Conservation (phyloP, 345 rosid species). For the Populus pruinosa region DNA sequence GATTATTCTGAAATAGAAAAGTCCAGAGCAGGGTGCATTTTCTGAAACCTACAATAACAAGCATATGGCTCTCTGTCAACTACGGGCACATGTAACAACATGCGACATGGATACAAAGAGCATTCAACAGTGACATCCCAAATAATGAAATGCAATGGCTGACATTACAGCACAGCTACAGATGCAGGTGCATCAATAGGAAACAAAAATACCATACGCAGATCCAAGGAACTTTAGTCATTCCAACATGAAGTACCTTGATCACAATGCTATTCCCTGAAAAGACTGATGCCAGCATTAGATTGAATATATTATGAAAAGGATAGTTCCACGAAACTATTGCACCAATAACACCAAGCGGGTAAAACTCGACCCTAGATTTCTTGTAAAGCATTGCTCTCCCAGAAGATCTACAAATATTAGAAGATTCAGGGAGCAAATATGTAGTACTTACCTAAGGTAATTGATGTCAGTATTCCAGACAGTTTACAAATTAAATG, state of each 20-base stretch:
- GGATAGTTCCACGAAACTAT: slow-evolving; percentile 99
- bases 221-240: not conserved
- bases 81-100: slow-evolving; percentile 1
- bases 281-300: slow-evolving; percentile 95
- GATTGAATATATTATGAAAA: slow-evolving; percentile 96
- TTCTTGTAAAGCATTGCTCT: slow-evolving; percentile 94
- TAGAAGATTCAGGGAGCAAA: not conserved
- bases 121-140: not conserved
- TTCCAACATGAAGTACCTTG: slow-evolving; percentile 45
- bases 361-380: slow-evolving; percentile 87
- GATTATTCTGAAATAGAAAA: slow-evolving; percentile 85
- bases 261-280: slow-evolving; percentile 93
- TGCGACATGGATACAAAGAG: slow-evolving; percentile 10
- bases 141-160: slow-evolving; percentile 5
- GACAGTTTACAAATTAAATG: not conserved
- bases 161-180: not conserved
- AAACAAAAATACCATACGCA: not conserved
- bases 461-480: not conserved
- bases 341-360: slow-evolving; percentile 94
- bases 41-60: slow-evolving; percentile 67
- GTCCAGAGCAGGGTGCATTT: slow-evolving; percentile 94
- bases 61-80: slow-evolving; percentile 21
- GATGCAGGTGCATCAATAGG: slow-evolving; percentile 5
- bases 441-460: not conserved
- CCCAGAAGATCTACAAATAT: slow-evolving; percentile 68